These are phyloP conservation scores for Pseudocercospora pini-densiflorae DNA, from an alignment of 2,329 filamentous ascomycete species.

Conservation along the genomic window DNA sequence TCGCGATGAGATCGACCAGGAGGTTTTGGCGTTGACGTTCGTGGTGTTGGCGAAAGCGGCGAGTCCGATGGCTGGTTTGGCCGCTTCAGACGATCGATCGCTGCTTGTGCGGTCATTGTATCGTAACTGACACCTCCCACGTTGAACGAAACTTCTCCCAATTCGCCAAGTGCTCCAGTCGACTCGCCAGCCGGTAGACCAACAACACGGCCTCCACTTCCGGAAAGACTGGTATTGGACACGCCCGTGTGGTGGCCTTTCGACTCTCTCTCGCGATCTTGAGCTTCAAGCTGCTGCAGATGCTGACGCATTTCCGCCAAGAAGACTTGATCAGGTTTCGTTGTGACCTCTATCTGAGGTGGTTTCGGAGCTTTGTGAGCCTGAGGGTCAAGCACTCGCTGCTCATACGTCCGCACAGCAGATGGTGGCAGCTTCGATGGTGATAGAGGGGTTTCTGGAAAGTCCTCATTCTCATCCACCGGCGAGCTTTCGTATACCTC, in stretches of 20 bases:
- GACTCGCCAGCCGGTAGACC: slow-evolving; percentile 43
- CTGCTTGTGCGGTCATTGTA: slow-evolving; percentile 37
- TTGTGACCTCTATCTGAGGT: slow-evolving; percentile 40
- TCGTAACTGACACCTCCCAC: slow-evolving; percentile 86
- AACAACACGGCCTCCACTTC: slow-evolving; percentile 24
- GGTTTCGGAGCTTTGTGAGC: slow-evolving; percentile 33
- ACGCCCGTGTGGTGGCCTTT: slow-evolving; percentile 23
- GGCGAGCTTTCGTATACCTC: slow-evolving; percentile 38
- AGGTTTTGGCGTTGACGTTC: slow-evolving; percentile 26
- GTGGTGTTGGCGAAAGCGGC: slow-evolving; percentile 17
- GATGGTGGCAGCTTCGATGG: slow-evolving; percentile 32
- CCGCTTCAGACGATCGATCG: slow-evolving; percentile 40
- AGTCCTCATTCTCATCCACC: slow-evolving; percentile 28
- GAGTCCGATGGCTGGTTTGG: slow-evolving; percentile 16
- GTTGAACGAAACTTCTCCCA: slow-evolving; percentile 67
- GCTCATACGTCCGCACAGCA: slow-evolving; percentile 38
- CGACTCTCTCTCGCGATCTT: slow-evolving; percentile 60
- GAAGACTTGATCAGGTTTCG: slow-evolving; percentile 41
- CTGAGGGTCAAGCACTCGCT: slow-evolving; percentile 38
- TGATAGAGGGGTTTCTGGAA: slow-evolving; percentile 21
- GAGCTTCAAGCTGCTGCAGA: slow-evolving; percentile 73
- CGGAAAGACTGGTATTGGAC: slow-evolving; percentile 28
- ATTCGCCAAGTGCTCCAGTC: slow-evolving; percentile 38
- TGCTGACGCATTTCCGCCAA: slow-evolving; percentile 56
- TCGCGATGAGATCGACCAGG: slow-evolving; percentile 21